phyloP scores from a whole-genome alignment of 148 eudicot species.

The Amaranthus cruentus region DNA sequence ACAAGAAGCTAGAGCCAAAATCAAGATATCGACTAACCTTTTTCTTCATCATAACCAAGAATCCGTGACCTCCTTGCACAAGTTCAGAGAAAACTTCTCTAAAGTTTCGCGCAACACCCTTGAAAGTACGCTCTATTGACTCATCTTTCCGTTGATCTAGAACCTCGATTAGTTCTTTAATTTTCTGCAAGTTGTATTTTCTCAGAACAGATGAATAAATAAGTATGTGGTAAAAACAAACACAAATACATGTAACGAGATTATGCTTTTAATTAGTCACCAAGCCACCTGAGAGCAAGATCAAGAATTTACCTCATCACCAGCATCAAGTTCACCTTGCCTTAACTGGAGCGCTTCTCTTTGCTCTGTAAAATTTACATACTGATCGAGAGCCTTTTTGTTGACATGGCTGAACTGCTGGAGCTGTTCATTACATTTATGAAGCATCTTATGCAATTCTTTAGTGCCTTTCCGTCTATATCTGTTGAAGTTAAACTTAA shows the following conservation, averaged over 20 bases:
- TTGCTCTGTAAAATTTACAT: constrained; percentile 95
- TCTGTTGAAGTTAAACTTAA: constrained; percentile 29
- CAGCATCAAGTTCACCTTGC: constrained; percentile 94
- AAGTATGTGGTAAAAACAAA: neutral
- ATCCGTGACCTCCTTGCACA: constrained; percentile 97
- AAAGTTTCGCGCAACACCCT: constrained; percentile 98
- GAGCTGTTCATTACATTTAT: constrained; percentile 88
- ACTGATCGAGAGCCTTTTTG: constrained; percentile 98
- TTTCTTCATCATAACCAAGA: constrained; percentile 95
- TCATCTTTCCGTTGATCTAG: constrained; percentile 94
- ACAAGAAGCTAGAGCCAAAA: neutral
- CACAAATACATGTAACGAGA: neutral
- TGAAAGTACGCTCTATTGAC: constrained; percentile 96
- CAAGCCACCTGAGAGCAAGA: constrained; percentile 10
- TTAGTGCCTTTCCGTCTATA: constrained; percentile 67
- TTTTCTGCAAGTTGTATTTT: constrained; percentile 56
- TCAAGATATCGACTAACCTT: constrained; percentile 49
- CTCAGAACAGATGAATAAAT: constrained; percentile 3
- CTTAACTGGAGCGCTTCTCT: constrained; percentile 93
- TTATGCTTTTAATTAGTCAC: neutral
- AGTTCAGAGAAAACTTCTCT: constrained; percentile 97
- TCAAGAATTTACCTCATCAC: constrained; percentile 71
- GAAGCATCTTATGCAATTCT: constrained; percentile 87
- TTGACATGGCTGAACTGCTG: constrained; percentile 97
- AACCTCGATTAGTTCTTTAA: constrained; percentile 75